phyloP scores from a whole-genome alignment of 495 filamentous ascomycete genomes.

The Peziza echinospora region DNA sequence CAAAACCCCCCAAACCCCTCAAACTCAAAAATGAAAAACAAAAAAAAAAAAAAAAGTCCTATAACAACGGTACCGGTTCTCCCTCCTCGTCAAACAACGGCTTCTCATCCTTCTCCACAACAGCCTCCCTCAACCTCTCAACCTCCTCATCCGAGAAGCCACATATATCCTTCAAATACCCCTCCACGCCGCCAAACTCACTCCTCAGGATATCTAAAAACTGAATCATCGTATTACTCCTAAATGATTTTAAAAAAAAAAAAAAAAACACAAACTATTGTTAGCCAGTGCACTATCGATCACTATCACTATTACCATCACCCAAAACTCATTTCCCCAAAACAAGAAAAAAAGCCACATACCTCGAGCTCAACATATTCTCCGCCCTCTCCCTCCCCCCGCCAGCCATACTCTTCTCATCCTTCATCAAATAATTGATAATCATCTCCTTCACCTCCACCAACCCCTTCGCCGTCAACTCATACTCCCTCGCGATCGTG shows the following conservation, averaged over 20 bases:
- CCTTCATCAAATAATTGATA: conserved; percentile 11
- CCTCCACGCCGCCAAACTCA: conserved; percentile 34
- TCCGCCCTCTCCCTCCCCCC: conserved; percentile 21
- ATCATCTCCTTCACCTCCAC: conserved; percentile 25
- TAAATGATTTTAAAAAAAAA: too few species aligned
- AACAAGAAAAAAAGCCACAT: conserved; percentile 12
- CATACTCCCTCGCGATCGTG: conserved; percentile 39
- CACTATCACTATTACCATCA: conserved; percentile 9
- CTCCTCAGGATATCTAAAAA: conserved; percentile 29
- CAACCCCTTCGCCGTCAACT: conserved; percentile 30
- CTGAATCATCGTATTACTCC: conserved; percentile 32
- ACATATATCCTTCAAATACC: conserved; percentile 31
- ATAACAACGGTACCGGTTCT: too few species aligned
- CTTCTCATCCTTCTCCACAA: conserved; percentile 28
- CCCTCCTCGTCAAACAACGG: too few species aligned
- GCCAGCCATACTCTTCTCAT: conserved; percentile 13
- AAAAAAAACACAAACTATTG: too few species aligned
- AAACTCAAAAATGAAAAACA: too few species aligned
- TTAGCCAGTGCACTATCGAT: too few species aligned
- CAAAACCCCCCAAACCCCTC: too few species aligned
- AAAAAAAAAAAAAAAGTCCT: too few species aligned
- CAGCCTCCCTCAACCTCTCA: conserved; percentile 26
- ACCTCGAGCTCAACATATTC: conserved; percentile 32
- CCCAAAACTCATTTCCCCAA: background rate
- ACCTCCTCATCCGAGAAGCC: conserved; percentile 31